Conservation (phyloP, 106 monocot species). For the Platanthera guangdongensis region DNA sequence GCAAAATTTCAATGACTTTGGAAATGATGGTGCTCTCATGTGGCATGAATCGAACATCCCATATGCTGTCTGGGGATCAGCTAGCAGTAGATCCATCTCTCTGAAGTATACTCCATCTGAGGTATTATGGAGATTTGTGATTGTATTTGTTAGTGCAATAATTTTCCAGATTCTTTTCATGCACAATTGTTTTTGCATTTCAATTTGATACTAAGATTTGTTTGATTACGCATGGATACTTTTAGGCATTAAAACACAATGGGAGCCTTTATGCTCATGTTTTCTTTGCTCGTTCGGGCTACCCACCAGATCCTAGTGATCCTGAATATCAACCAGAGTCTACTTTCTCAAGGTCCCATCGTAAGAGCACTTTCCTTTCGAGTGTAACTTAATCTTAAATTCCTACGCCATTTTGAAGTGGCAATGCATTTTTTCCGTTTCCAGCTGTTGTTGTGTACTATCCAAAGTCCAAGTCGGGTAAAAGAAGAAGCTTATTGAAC, state of each 20-base stretch:
- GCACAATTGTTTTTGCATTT: neutral
- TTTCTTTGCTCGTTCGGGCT: conserved; percentile 92
- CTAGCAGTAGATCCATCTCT: conserved; percentile 46
- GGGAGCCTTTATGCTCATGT: conserved; percentile 93
- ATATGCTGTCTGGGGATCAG: conserved; percentile 81
- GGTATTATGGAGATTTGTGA: conserved; percentile 30
- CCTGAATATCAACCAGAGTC: conserved; percentile 64
- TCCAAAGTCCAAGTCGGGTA: conserved; percentile 68
- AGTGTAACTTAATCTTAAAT: conserved; percentile 5
- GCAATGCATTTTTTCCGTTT: conserved; percentile 5
- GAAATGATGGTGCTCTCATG: conserved; percentile 73
- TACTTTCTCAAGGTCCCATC: conserved; percentile 69
- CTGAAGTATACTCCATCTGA: conserved; percentile 77
- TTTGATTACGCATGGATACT: neutral
- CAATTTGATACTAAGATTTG: neutral
- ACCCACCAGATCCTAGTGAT: conserved; percentile 84
- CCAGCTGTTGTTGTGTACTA: conserved; percentile 78
- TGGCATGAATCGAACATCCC: conserved; percentile 97
- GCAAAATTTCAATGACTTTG: conserved; percentile 79
- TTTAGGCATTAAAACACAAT: conserved; percentile 76
- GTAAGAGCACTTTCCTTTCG: conserved; percentile 29
- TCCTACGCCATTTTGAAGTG: neutral
- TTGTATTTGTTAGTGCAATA: neutral
- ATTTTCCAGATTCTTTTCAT: neutral
- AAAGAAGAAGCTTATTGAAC: conserved; percentile 70